Evolutionary conservation across 495 filamentous ascomycete genomes (phyloP), one percentile per base, ranked within the genome.

Genomic region (Terfezia claveryi): DNA sequence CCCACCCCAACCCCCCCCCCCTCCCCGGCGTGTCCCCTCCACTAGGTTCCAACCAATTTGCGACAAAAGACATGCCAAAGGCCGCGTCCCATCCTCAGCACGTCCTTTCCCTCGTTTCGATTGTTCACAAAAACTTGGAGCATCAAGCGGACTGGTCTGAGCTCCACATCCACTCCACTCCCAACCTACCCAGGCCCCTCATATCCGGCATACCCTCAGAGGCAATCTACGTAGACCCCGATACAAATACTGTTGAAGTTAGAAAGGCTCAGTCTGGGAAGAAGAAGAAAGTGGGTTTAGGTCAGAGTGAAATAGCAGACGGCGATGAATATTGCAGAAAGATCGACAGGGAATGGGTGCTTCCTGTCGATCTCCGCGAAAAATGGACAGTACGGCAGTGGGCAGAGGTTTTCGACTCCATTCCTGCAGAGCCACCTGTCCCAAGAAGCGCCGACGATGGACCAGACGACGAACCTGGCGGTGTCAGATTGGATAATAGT

Each of bases 151-250:
- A 82, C 58, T 98, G 91, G 91, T 82, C 80, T 10, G 71, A 69
- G 16, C 72, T 93, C 46, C 67, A 73, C 52, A 68, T 78, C 32
- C 79, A 88, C 68, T 63, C 60, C 27, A 38, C 54, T 1, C 23
- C 56, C 4, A 54, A 61, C 8, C 70, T 80, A 4, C 72, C 74
- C 7, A 71, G 80, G 38, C 81, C 78, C 2, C 66, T 98, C 57
- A 73, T 98, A 51, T 85, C 85, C 6, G 91, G 91, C 6, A 72
- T 94, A n/a, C 88, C 91, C 8, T 87, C 91, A 7, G 76, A 82
- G 52, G 77, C 79, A 7, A 74, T 93, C 23, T 96, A 98, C 69
- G 75, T 84, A 54, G 88, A 98, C 67, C 91, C 91, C 7, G 91
- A 95, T 67, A 4, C 41, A 14, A 46, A 60, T 49, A 54, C 54